Evolutionary conservation across 257 asterid genomes (phyloP), one percentile per base, ranked within the genome.

Genomic region (Ligustrum vulgare): DNA sequence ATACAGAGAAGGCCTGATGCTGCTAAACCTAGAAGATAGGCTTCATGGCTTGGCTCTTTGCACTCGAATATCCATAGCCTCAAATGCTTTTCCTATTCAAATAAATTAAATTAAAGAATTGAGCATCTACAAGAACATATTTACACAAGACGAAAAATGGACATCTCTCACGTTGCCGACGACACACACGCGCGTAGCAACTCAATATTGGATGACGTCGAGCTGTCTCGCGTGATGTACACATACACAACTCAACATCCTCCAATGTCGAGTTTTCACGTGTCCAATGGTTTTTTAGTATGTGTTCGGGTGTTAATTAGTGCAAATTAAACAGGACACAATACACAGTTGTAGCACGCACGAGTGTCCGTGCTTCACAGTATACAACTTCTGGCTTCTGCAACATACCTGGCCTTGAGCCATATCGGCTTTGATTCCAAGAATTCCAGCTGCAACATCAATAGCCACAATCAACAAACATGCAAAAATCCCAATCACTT

Each of bases 1-100:
- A 83, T 37, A 5, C 84, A 75, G 5, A 91, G 87, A 58, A 93
- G 87, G 23, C 79, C 66, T 7, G 88, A 87, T n/a, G 98, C 98
- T 8, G 89, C 87, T 35, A 87, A 69, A n/a, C 97, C 99, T 1
- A 91, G 73, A 45, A 92, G 78, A 62, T 75, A 94, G 0, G 99
- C 99, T 6, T 87, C 89, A 62, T 92, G 98, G 74, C 98, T 94
- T 35, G 95, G 96, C 79, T 89, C 87, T 79, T 94, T 92, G 41
- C 99, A 94, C 83, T 94, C 99, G 64, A 92, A 87, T 74, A 94
- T 70, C 94, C 91, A 89, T 49, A 94, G 67, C 81, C 85, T 82
- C 76, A 94, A 12, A 72, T 94, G 98, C 78, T 92, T 94, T 73
- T 80, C 93, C 97, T 94, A 16, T 36, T 69, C 31, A 70, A 1